A percentile compares a stretch with the other conserved stretches of the same genome.
These are phyloP conservation scores for Aspergillus sp. DNA, from an alignment of 2,329 filamentous ascomycete genomes.

Conservation along the genomic window DNA sequence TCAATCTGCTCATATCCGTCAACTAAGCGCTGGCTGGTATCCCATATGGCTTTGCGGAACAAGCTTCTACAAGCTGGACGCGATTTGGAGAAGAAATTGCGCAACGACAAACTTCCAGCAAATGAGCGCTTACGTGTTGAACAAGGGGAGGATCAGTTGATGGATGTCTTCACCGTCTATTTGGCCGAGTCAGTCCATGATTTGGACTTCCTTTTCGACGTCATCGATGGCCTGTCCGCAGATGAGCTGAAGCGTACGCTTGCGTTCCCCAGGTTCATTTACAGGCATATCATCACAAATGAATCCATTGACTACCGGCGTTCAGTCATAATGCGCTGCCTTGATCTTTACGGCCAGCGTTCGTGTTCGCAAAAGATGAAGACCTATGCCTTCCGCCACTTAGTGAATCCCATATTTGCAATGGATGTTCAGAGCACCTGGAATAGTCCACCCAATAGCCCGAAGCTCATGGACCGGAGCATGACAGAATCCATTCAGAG, in stretches of 20 bases:
- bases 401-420: conserved; percentile 93
- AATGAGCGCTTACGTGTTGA: conserved; percentile 77
- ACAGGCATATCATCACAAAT: conserved; percentile 75
- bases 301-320: conserved; percentile 84
- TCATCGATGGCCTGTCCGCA: conserved; percentile 78
- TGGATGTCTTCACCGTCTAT: conserved; percentile 77
- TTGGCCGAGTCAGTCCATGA: conserved; percentile 70
- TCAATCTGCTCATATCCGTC: conserved; percentile 66
- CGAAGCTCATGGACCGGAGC: conserved; percentile 74
- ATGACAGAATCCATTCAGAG: conserved; percentile 88
- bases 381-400: conserved; percentile 82
- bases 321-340: conserved; percentile 72
- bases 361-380: conserved; percentile 82
- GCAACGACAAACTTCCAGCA: conserved; percentile 63
- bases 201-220: conserved; percentile 74
- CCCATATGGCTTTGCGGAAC: conserved; percentile 53
- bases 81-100: conserved; percentile 71
- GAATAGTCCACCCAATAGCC: conserved; percentile 53
- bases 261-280: conserved; percentile 75
- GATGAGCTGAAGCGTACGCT: conserved; percentile 77
- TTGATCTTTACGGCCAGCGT: conserved; percentile 80
- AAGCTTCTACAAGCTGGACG: conserved; percentile 63
- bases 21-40: conserved; percentile 62
- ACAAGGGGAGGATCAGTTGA: conserved; percentile 83
- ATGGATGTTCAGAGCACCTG: conserved; percentile 92